Evolutionary conservation across 139 green algal species (phyloP).

Genomic region (Spirogloea muscicola): DNA sequence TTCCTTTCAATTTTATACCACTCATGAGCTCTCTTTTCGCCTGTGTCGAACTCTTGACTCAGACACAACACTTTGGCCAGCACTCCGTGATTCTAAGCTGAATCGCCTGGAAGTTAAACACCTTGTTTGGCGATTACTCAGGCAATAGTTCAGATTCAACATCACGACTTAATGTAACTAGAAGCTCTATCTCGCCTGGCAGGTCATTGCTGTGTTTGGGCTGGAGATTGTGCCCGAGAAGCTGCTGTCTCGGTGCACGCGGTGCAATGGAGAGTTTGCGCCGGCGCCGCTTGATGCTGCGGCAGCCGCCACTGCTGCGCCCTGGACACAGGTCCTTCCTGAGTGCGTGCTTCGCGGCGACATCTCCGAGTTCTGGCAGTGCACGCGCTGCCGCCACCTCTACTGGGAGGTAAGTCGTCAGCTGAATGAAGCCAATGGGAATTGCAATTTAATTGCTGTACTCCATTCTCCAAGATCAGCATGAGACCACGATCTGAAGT

Average conservation of each 20-base stretch:
- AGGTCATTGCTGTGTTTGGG: slow-evolving; percentile 9
- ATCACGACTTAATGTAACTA: no score
- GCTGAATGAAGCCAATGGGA: not conserved
- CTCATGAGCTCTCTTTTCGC: no score
- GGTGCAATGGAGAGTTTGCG: slow-evolving; percentile 30
- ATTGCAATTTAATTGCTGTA: not conserved
- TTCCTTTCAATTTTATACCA: no score
- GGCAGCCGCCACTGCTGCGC: slow-evolving; percentile 1
- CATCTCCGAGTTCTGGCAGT: slow-evolving; percentile 39
- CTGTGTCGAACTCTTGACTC: no score
- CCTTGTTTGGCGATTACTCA: no score
- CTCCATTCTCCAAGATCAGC: no score
- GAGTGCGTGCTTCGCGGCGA: not conserved
- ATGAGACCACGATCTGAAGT: no score
- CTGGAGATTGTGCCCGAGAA: not conserved
- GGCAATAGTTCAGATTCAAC: no score
- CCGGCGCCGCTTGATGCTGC: not conserved
- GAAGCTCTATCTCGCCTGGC: no score
- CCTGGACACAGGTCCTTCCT: slow-evolving; percentile 21
- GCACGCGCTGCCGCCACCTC: slow-evolving; percentile 22
- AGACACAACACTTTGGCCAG: no score
- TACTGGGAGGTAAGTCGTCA: slow-evolving; percentile 38
- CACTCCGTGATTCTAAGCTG: no score
- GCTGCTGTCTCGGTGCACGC: slow-evolving; percentile 32
- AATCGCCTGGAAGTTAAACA: no score